phyloP scores from a whole-genome alignment of 2,329 filamentous ascomycete genomes.

The Dactylellina leptospora region DNA sequence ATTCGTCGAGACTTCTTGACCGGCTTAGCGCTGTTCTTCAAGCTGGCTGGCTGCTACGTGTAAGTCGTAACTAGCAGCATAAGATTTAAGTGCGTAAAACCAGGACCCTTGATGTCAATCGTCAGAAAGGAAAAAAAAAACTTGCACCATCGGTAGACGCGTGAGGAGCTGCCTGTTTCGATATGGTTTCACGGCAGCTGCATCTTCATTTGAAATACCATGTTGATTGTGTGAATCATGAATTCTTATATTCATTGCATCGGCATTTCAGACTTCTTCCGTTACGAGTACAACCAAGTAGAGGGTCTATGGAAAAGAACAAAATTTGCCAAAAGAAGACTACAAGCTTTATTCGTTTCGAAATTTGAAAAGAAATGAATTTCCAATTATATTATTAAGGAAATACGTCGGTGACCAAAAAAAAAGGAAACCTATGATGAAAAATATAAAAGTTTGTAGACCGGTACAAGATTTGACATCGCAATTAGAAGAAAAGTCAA shows the following conservation, averaged over 20 bases:
- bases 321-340: neutral
- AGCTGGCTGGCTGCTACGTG: too few relatives aligned
- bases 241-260: neutral
- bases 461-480: conserved; percentile 18
- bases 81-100: neutral
- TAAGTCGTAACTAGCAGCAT: neutral
- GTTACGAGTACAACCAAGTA: neutral
- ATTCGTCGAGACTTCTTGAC: neutral
- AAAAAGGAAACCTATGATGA: neutral
- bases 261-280: neutral
- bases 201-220: neutral
- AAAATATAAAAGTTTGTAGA: conserved; percentile 11
- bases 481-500: neutral
- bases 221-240: neutral
- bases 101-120: conserved; percentile 21
- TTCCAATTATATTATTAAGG: conserved; percentile 20
- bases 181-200: neutral
- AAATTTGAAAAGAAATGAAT: conserved; percentile 10
- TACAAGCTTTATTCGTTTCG: neutral
- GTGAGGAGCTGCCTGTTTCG: conserved; percentile 21
- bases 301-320: conserved; percentile 2
- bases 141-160: conserved; percentile 5
- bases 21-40: too few relatives aligned
- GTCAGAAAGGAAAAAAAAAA: too few relatives aligned
- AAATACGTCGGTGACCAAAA: conserved; percentile 5